phyloP scores from a whole-genome alignment of 2,329 filamentous ascomycete species.

The Alternaria sp. region DNA sequence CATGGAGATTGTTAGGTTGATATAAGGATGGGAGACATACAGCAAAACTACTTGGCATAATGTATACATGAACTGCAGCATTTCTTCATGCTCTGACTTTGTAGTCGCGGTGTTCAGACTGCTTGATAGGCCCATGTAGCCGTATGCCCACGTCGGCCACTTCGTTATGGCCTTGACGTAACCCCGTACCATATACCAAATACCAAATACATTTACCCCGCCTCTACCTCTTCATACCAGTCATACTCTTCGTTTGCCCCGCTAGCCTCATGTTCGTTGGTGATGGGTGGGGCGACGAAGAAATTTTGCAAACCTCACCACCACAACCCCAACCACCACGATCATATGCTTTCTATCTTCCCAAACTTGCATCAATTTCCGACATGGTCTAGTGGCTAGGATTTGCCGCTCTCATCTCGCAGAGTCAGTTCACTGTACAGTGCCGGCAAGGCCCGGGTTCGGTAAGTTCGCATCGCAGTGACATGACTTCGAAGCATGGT shows the following conservation, averaged over 20 bases:
- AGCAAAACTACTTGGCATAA: background rate
- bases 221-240: background rate
- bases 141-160: background rate
- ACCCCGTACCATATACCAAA: background rate
- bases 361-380: slow-evolving; percentile 6
- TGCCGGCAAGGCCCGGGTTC: slow-evolving; percentile 24
- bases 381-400: slow-evolving; percentile 25
- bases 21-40: background rate
- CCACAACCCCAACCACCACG: background rate
- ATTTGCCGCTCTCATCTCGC: slow-evolving; percentile 22
- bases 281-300: background rate
- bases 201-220: background rate
- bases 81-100: no score
- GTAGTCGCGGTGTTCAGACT: no score
- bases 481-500: background rate
- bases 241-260: background rate
- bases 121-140: no score
- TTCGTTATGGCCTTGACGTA: background rate
- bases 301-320: no score
- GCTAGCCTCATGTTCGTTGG: background rate
- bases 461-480: background rate
- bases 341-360: background rate
- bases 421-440: slow-evolving; percentile 14
- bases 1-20: background rate
- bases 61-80: no score